Percentiles rank a stretch among this genome's conserved stretches.
Conservation (phyloP, 148 eudicot genomes). For the Pouteria glomerata region DNA sequence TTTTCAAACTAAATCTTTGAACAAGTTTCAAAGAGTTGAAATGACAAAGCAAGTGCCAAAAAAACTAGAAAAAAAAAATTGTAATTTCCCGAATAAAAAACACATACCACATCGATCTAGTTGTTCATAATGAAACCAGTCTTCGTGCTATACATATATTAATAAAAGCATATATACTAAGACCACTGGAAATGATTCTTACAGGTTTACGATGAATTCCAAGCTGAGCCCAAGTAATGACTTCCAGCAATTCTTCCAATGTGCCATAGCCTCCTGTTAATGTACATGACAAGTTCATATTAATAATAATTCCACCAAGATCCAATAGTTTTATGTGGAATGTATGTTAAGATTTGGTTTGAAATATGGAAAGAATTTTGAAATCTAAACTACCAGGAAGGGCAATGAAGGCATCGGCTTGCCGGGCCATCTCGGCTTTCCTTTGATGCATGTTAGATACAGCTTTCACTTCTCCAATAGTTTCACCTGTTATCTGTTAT, state of each 20-base stretch:
- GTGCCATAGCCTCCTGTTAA: slow-evolving; percentile 83
- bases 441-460: slow-evolving; percentile 96
- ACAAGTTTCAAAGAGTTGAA: slow-evolving; percentile 10
- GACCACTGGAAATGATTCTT: slow-evolving; percentile 29
- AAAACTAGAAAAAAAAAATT: not conserved
- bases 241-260: slow-evolving; percentile 86
- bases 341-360: not conserved
- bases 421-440: slow-evolving; percentile 97
- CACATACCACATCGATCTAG: too few relatives aligned
- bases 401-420: slow-evolving; percentile 95
- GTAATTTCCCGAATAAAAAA: too few relatives aligned
- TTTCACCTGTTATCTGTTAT: slow-evolving; percentile 72
- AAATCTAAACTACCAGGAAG: slow-evolving; percentile 60
- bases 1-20: slow-evolving; percentile 22
- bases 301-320: not conserved
- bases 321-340: not conserved
- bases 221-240: slow-evolving; percentile 88
- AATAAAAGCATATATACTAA: too few relatives aligned
- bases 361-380: not conserved
- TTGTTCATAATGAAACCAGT: too few relatives aligned
- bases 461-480: slow-evolving; percentile 74
- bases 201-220: slow-evolving; percentile 93
- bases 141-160: too few relatives aligned
- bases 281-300: not conserved
- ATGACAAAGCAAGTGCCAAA: not conserved